Percentiles rank a stretch among this genome's conserved stretches.
Conservation (phyloP, 2,329 filamentous ascomycete species). For the Hymenoscyphus fructigenus region DNA sequence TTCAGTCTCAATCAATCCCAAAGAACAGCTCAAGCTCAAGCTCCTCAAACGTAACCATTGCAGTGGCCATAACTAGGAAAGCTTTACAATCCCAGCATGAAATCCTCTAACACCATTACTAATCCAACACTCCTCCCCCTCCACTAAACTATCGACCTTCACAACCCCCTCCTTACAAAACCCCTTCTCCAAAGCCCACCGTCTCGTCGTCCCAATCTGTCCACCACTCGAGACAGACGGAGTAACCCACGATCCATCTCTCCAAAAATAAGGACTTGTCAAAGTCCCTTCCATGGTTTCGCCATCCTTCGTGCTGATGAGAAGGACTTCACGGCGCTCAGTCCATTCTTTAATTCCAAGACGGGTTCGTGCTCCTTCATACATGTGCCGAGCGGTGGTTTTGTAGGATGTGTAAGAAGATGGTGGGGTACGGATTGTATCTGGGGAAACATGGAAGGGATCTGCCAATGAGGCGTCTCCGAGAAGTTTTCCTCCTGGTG, state of each 20-base stretch:
- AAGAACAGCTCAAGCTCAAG: too few species aligned
- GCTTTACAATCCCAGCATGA: conserved; percentile 45
- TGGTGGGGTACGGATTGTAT: conserved; percentile 49
- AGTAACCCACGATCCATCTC: conserved; percentile 73
- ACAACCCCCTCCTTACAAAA: conserved; percentile 68
- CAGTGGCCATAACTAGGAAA: conserved; percentile 10
- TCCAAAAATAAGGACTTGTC: conserved; percentile 80
- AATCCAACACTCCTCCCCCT: conserved; percentile 81
- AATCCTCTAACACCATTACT: conserved; percentile 89
- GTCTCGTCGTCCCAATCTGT: conserved; percentile 76
- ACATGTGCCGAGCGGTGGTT: conserved; percentile 72
- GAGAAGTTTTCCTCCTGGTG: conserved; percentile 22
- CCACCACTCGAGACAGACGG: conserved; percentile 76
- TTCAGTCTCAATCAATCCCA: too few species aligned
- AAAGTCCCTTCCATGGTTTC: conserved; percentile 83
- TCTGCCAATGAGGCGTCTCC: conserved; percentile 29
- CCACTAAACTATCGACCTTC: conserved; percentile 54
- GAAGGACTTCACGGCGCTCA: conserved; percentile 68
- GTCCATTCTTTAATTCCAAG: conserved; percentile 49
- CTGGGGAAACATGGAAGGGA: conserved; percentile 51
- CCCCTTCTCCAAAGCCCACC: conserved; percentile 75
- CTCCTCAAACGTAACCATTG: too few species aligned
- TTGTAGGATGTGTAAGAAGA: conserved; percentile 80
- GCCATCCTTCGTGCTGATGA: conserved; percentile 60
- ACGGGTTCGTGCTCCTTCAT: conserved; percentile 66